Percentiles rank a stretch among this genome's conserved stretches.
Evolutionary conservation across 1,139 yeast genomes (phyloP).

Genomic region (Wickerhamomyces sp.): DNA sequence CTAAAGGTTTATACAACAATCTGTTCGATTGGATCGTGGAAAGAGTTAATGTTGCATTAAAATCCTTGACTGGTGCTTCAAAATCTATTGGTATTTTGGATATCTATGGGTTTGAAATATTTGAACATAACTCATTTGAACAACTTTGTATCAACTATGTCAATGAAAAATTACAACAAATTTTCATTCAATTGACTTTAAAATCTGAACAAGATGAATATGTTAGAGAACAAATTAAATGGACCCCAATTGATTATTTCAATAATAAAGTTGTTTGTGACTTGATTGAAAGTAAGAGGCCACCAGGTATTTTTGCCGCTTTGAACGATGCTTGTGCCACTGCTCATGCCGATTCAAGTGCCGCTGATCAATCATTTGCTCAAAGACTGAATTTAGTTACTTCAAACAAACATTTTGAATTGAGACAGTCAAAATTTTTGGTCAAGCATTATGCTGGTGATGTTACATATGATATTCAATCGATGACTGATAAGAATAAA

Average conservation of each 20-base stretch:
- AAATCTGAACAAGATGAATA: conserved; percentile 98
- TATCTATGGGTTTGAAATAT: conserved; percentile 97
- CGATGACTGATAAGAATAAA: conserved; percentile 96
- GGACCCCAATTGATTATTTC: conserved; percentile 98
- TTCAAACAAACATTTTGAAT: conserved; percentile 81
- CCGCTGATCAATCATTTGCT: conserved; percentile 95
- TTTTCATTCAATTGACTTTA: conserved; percentile 89
- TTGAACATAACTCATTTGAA: conserved; percentile 94
- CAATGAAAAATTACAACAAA: conserved; percentile 95
- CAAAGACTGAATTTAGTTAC: conserved; percentile 86
- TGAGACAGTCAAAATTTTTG: conserved; percentile 81
- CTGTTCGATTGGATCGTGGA: conserved; percentile 97
- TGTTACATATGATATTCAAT: conserved; percentile 84
- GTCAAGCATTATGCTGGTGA: conserved; percentile 98
- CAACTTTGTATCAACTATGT: conserved; percentile 97
- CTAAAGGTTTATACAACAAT: conserved; percentile 90
- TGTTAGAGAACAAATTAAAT: conserved; percentile 87
- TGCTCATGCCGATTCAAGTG: conserved; percentile 95
- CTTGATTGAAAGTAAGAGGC: conserved; percentile 87
- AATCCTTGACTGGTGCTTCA: conserved; percentile 43
- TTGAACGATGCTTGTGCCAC: conserved; percentile 96
- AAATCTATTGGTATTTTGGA: conserved; percentile 92
- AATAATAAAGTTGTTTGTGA: conserved; percentile 97
- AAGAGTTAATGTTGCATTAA: conserved; percentile 76
- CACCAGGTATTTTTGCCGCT: conserved; percentile 96